These are phyloP conservation scores for Euphorbia lathyris DNA, from an alignment of 345 rosid genomes.

Conservation along the genomic window DNA sequence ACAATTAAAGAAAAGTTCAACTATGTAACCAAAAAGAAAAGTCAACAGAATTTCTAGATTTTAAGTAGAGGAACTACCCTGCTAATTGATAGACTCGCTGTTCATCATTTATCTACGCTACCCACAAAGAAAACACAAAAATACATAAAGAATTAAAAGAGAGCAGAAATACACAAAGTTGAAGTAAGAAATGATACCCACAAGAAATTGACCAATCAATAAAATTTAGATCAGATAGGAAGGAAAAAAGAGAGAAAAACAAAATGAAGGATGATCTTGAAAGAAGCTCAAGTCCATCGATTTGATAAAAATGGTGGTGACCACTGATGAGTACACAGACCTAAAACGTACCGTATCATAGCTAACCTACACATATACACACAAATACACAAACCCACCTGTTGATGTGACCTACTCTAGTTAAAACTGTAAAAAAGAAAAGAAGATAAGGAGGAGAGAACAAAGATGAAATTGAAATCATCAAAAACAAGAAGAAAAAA, in stretches of 20 bases:
- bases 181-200: not conserved
- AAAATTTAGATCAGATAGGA: not conserved
- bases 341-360: slow-evolving; percentile 45
- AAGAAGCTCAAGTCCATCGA: slow-evolving; percentile 19
- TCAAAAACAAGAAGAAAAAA: not conserved
- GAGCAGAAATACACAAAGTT: not conserved
- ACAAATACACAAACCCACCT: slow-evolving; percentile 45
- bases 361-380: slow-evolving; percentile 7
- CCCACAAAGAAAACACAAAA: not conserved
- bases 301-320: slow-evolving; percentile 45
- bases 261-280: not conserved
- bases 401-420: slow-evolving; percentile 99
- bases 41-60: slow-evolving; percentile 11
- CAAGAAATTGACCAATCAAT: slow-evolving; percentile 4
- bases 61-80: slow-evolving; percentile 12
- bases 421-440: slow-evolving; percentile 46
- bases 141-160: not conserved
- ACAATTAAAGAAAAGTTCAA: not conserved
- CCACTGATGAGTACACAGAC: slow-evolving; percentile 48
- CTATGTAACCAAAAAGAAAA: slow-evolving; percentile 6
- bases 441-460: not conserved
- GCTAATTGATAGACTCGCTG: slow-evolving; percentile 11
- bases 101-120: slow-evolving; percentile 10
- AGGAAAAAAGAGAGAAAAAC: not conserved
- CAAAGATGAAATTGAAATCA: not conserved